These are phyloP conservation scores for Westerdykella sp. DNA, from an alignment of 2,329 filamentous ascomycete species.

Conservation along the genomic window DNA sequence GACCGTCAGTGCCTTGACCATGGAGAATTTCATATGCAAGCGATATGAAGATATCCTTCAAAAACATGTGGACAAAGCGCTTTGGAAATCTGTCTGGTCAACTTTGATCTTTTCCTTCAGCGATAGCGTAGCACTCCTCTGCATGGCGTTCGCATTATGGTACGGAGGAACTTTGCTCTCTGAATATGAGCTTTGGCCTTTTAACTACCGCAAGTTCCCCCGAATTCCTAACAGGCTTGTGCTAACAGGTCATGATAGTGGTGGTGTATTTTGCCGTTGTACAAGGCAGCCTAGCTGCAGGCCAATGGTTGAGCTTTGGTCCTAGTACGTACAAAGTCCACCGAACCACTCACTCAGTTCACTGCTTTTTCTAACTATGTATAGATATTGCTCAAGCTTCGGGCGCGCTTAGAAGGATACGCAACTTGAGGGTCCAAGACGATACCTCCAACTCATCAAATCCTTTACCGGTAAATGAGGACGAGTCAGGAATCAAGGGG, in stretches of 20 bases:
- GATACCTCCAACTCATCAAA: background rate
- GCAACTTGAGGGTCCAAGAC: constrained; percentile 4
- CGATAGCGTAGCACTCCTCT: constrained; percentile 59
- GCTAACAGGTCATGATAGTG: constrained; percentile 4
- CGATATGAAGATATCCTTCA: constrained; percentile 67
- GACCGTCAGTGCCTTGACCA: constrained; percentile 85
- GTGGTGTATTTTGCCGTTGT: constrained; percentile 23
- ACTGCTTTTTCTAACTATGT: background rate
- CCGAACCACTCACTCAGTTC: background rate
- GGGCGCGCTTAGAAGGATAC: constrained; percentile 17
- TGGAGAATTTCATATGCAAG: constrained; percentile 69
- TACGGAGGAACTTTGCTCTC: constrained; percentile 19
- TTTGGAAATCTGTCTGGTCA: constrained; percentile 57
- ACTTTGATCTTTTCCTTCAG: constrained; percentile 18
- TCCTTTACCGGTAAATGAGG: background rate
- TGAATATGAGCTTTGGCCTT: constrained; percentile 9
- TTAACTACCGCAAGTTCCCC: constrained; percentile 8
- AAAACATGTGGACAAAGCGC: constrained; percentile 58
- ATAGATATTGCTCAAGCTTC: constrained; percentile 23
- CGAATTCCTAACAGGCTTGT: background rate
- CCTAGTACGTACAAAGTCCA: constrained; percentile 14
- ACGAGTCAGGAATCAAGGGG: constrained; percentile 38
- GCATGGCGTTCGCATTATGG: constrained; percentile 28
- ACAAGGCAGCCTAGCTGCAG: constrained; percentile 22
- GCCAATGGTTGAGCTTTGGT: constrained; percentile 23